Conservation (phyloP, 2,329 filamentous ascomycete genomes). For the Penicillium concentricum region DNA sequence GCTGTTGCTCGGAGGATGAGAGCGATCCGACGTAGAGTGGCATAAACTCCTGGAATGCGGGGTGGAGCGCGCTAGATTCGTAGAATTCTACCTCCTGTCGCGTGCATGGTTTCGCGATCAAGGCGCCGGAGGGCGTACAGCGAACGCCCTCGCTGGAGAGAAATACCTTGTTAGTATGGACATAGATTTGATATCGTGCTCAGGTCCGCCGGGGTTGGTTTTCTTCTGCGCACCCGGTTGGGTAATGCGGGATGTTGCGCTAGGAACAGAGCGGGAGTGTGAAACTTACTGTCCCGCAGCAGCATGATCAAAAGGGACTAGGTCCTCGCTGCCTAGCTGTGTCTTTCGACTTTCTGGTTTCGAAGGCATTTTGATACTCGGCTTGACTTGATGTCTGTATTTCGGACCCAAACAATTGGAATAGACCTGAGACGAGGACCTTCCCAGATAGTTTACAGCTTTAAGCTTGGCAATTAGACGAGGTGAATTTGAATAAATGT, state of each 20-base stretch:
- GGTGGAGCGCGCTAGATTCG: conserved; percentile 68
- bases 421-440: not conserved
- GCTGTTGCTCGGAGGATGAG: conserved; percentile 58
- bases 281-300: conserved; percentile 51
- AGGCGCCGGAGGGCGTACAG: conserved; percentile 74
- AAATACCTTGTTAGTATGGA: conserved; percentile 4
- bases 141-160: conserved; percentile 77
- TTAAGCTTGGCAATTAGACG: not conserved
- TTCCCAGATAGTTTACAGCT: not conserved
- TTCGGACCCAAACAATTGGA: not conserved
- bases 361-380: conserved; percentile 30
- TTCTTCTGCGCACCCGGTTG: not conserved
- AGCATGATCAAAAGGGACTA: conserved; percentile 47
- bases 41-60: conserved; percentile 75
- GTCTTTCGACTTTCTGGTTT: conserved; percentile 34
- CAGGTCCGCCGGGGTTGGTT: too few relatives aligned
- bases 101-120: conserved; percentile 95
- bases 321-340: conserved; percentile 39
- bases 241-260: conserved; percentile 6
- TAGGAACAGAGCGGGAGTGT: not conserved
- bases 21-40: conserved; percentile 82
- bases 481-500: not conserved
- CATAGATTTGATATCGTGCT: not conserved
- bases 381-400: not conserved
- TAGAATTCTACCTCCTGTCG: conserved; percentile 86